Conservation (phyloP, 345 rosid genomes). For the Salix exigua region DNA sequence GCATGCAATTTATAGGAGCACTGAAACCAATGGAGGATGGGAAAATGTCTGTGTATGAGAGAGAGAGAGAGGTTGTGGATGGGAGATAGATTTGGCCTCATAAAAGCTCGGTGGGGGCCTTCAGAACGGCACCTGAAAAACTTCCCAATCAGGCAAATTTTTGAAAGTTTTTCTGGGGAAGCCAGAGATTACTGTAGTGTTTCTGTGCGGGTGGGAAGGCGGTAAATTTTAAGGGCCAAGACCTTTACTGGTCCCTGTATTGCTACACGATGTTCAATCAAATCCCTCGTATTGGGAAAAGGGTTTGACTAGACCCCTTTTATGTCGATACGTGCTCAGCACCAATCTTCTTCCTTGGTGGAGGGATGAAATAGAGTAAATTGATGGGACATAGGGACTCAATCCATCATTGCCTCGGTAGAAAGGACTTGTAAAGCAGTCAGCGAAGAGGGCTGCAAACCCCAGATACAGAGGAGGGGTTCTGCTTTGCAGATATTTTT, state of each 20-base stretch:
- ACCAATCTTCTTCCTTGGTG: too few species aligned
- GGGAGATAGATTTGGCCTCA: not conserved
- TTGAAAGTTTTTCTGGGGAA: not conserved
- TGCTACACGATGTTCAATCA: not conserved
- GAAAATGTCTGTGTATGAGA: not conserved
- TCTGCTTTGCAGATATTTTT: slow-evolving; percentile 29
- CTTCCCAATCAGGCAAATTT: not conserved
- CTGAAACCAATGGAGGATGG: slow-evolving; percentile 34
- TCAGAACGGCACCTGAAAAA: not conserved
- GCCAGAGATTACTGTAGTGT: not conserved
- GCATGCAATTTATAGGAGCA: slow-evolving; percentile 31
- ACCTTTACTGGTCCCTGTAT: not conserved
- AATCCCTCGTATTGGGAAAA: not conserved
- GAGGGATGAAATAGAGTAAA: too few species aligned
- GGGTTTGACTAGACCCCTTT: too few species aligned
- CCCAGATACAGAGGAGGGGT: not conserved
- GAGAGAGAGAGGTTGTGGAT: not conserved
- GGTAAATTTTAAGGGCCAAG: not conserved
- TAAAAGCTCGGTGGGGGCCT: not conserved
- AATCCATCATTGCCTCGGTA: too few species aligned
- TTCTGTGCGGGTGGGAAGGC: not conserved
- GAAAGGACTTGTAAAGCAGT: too few species aligned
- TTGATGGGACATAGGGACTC: too few species aligned
- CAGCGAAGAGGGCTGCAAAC: too few species aligned
- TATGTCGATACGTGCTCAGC: too few species aligned